Evolutionary conservation across 768 basidiomycete species (phyloP).

Genomic region (Leccinum uliginosum): DNA sequence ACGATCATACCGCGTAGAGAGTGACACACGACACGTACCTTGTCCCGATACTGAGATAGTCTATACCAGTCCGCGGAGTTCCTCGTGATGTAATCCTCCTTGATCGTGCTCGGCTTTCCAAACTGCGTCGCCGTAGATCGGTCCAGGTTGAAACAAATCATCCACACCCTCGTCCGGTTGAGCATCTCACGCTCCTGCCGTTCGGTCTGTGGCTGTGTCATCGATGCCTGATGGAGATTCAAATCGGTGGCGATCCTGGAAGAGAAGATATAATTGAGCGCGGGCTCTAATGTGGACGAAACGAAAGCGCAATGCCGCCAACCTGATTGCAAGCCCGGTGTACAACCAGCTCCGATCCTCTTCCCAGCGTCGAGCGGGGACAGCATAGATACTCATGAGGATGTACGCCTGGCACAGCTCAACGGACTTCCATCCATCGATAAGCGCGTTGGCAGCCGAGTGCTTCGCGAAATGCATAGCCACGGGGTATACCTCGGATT

Average conservation of each 20-base stretch:
- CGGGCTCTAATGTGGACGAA: neutral
- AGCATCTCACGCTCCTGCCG: slow-evolving; percentile 76
- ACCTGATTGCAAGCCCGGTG: slow-evolving; percentile 82
- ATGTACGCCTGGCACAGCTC: slow-evolving; percentile 92
- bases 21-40: slow-evolving; percentile 33
- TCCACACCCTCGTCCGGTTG: slow-evolving; percentile 85
- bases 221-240: slow-evolving; percentile 70
- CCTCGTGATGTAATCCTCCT: slow-evolving; percentile 77
- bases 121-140: slow-evolving; percentile 85
- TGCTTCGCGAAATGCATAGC: slow-evolving; percentile 89
- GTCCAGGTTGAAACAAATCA: slow-evolving; percentile 88
- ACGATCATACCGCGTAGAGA: neutral
- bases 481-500: slow-evolving; percentile 80
- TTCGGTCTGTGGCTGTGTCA: slow-evolving; percentile 62
- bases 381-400: slow-evolving; percentile 76
- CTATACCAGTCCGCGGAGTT: slow-evolving; percentile 74
- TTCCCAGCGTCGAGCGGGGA: slow-evolving; percentile 81
- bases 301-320: neutral
- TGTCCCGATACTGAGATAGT: slow-evolving; percentile 56
- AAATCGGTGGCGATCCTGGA: slow-evolving; percentile 81
- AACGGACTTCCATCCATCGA: slow-evolving; percentile 80
- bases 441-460: slow-evolving; percentile 74
- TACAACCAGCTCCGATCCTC: slow-evolving; percentile 90
- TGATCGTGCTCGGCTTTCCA: slow-evolving; percentile 85
- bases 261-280: neutral